phyloP scores from a whole-genome alignment of 140 eudicot species.

The Oenanthe javanica region DNA sequence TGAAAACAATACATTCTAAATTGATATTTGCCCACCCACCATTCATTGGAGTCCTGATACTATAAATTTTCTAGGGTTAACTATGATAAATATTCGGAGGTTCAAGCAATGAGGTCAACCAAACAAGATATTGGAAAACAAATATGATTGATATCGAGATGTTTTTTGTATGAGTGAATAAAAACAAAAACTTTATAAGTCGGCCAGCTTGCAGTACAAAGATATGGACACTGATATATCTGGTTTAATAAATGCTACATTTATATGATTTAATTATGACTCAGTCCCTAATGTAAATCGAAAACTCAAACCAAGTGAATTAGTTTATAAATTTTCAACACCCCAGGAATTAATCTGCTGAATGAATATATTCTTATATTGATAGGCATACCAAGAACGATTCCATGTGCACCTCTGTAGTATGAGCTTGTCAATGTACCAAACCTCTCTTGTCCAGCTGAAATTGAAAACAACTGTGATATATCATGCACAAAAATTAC shows the following conservation, averaged over 20 bases:
- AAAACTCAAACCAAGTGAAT: not conserved
- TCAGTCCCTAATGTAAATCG: not conserved
- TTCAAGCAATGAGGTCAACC: not conserved
- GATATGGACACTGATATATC: not conserved
- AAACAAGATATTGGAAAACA: not conserved
- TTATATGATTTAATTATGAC: not conserved
- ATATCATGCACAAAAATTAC: not conserved
- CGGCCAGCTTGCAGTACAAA: not conserved
- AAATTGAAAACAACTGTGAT: constrained; percentile 16
- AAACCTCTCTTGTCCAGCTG: constrained; percentile 91
- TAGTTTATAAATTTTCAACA: not conserved
- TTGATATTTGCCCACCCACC: not conserved
- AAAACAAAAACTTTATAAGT: not conserved
- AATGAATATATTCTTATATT: not conserved
- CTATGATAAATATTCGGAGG: not conserved
- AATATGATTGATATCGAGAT: not conserved
- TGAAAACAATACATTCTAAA: not conserved
- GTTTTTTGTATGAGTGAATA: not conserved
- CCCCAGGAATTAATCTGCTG: not conserved
- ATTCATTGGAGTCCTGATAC: not conserved
- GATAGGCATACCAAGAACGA: constrained; percentile 55
- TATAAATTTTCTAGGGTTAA: not conserved
- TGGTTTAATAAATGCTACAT: not conserved
- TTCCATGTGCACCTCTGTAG: constrained; percentile 93
- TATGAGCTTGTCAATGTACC: constrained; percentile 74